Base-by-base conservation (phyloP, 2,329 filamentous ascomycete genomes). In the Botryotinia globosa region DNA sequence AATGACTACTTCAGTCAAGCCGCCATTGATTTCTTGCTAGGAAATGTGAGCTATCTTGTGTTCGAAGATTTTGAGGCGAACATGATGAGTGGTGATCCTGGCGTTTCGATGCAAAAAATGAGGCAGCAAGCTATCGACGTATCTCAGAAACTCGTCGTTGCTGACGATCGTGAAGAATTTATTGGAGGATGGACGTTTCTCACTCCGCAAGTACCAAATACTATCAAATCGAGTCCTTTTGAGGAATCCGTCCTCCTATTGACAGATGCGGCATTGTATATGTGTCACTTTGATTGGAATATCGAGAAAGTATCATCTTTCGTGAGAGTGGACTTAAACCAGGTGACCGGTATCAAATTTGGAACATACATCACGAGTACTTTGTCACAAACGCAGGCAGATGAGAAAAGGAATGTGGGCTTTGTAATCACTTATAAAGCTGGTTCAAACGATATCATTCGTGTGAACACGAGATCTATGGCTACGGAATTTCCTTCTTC, bases 1-100 rank as follows among this genome's bases (percentile, higher is more conserved):
- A 97, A 97, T 77, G 96, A 99, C 82, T 98, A 97, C 82, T 98
- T 98, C 82, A 92, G 94, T 34, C 96, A 99, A 81, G 93, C 94
- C 0, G 93, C 93, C 68, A 97, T 99, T 76, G 96, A 99, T 81
- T 98, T 96, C 80, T 87, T 97, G 6, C 88, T 98, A 0, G 96
- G 96, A 32, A 96, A 96, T 77, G 93, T 97, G 18, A 94, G 91
- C 0, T 91, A 90, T 1, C 86, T 90, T 25, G 92, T 97, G 4
- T 98, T 98, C 80, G 92, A 95, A 72, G 96, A 99, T 77, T 99
- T 99, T 75, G 94, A 98, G 79, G 90, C 91, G 25, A 92, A 94
- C 77, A 94, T 99, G 89, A 97, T 94, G 88, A 94, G 91, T 61
- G 92, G 93, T 63, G 96, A 99, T 79, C 95, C 95, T 22, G 94